These are phyloP conservation scores for Parathielavia hyrcaniae DNA, from an alignment of 495 filamentous ascomycete genomes.

Conservation along the genomic window DNA sequence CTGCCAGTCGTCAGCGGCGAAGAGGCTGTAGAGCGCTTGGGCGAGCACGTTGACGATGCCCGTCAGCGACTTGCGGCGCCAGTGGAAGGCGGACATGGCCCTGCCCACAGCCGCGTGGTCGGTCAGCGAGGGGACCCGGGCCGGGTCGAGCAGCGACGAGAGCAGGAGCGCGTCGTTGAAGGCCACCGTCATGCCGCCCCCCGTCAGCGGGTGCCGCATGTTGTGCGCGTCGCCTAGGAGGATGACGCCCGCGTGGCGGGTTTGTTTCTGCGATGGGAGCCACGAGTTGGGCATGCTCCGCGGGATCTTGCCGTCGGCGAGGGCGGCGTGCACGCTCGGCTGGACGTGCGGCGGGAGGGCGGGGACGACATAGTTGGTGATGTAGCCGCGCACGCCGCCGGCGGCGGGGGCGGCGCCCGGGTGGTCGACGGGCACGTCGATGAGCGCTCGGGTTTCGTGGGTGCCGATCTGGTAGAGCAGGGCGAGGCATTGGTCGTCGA, in stretches of 20 bases:
- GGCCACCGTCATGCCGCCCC: conserved; percentile 93
- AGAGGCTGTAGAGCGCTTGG: conserved; percentile 81
- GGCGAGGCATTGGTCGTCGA: conserved; percentile 71
- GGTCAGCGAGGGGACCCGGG: conserved; percentile 59
- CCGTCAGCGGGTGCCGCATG: conserved; percentile 92
- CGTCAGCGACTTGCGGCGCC: conserved; percentile 72
- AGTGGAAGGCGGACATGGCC: conserved; percentile 77
- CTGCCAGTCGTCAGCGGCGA: conserved; percentile 75
- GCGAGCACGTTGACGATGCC: conserved; percentile 94
- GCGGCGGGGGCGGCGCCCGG: conserved; percentile 61
- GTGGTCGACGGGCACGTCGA: conserved; percentile 79
- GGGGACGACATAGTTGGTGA: conserved; percentile 70
- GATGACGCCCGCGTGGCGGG: conserved; percentile 65
- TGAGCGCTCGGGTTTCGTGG: conserved; percentile 81
- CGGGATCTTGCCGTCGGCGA: conserved; percentile 65
- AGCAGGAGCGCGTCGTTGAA: conserved; percentile 80
- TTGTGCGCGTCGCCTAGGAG: conserved; percentile 89
- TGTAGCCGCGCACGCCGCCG: conserved; percentile 78
- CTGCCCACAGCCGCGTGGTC: conserved; percentile 56
- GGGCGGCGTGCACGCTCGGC: conserved; percentile 66
- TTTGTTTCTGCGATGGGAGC: conserved; percentile 65
- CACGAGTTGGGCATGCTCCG: conserved; percentile 90
- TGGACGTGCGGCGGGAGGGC: conserved; percentile 64
- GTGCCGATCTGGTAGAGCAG: conserved; percentile 97
- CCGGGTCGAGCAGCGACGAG: conserved; percentile 61